phyloP scores from a whole-genome alignment of 169 alveolate species.

The Cryptosporidium parvum region DNA sequence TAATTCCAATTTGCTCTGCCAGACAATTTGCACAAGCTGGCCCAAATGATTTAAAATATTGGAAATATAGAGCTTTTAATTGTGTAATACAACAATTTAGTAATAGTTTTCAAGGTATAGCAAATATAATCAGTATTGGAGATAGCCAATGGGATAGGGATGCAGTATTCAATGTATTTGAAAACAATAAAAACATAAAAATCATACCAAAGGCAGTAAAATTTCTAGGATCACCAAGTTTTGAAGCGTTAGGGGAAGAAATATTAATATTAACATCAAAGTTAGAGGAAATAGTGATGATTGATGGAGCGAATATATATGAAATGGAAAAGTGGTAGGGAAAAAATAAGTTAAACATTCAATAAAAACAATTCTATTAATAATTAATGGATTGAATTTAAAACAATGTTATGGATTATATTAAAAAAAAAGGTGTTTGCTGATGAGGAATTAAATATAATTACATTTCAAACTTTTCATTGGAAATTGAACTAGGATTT shows the following conservation, averaged over 20 bases:
- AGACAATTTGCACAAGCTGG: conserved; percentile 48
- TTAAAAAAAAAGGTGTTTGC: too few species aligned
- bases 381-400: background rate
- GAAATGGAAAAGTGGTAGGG: conserved; percentile 23
- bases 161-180: conserved; percentile 67
- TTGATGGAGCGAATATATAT: conserved; percentile 49
- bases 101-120: conserved; percentile 13
- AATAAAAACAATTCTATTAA: background rate
- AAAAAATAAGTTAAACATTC: background rate
- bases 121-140: conserved; percentile 56
- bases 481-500: background rate
- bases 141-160: conserved; percentile 75
- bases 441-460: background rate
- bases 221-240: conserved; percentile 21
- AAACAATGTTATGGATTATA: background rate
- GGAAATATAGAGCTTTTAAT: conserved; percentile 74
- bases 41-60: conserved; percentile 26
- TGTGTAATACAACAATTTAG: conserved; percentile 45
- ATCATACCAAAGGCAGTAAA: conserved; percentile 61
- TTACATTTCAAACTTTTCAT: background rate
- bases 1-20: conserved; percentile 72
- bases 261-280: conserved; percentile 38
- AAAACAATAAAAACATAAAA: conserved; percentile 28
- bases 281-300: conserved; percentile 30
- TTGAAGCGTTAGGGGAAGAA: conserved; percentile 48